phyloP scores from a whole-genome alignment of 768 basidiomycete genomes.

The Tulasnella sp. region DNA sequence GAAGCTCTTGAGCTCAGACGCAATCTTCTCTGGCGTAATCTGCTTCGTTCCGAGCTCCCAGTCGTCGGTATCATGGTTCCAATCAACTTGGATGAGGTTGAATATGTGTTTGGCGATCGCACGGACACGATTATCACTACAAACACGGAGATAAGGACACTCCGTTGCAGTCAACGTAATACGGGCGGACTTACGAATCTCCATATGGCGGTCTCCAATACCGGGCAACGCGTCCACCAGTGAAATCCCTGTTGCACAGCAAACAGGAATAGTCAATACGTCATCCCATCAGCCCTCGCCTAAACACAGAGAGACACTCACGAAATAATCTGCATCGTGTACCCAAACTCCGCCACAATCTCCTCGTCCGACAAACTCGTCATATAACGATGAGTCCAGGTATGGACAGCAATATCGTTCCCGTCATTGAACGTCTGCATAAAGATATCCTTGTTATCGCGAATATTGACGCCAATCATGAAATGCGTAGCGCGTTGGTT shows the following conservation, averaged over 20 bases:
- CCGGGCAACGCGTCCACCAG: constrained; percentile 55
- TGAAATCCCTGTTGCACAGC: constrained; percentile 52
- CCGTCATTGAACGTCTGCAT: constrained; percentile 34
- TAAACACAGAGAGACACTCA: neutral
- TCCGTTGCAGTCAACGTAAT: neutral
- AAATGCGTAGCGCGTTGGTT: constrained; percentile 73
- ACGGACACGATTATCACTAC: constrained; percentile 57
- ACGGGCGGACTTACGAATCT: constrained; percentile 22
- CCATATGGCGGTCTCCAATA: constrained; percentile 89
- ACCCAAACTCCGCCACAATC: constrained; percentile 66
- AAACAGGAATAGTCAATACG: neutral
- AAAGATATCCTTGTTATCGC: constrained; percentile 45
- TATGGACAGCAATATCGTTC: constrained; percentile 29
- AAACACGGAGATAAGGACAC: neutral
- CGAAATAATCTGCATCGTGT: constrained; percentile 59
- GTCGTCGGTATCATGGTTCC: constrained; percentile 59
- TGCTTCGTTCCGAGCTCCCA: constrained; percentile 22
- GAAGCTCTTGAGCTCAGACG: constrained; percentile 37
- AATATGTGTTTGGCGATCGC: constrained; percentile 74
- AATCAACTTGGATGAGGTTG: constrained; percentile 69
- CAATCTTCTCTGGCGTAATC: constrained; percentile 39
- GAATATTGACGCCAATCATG: constrained; percentile 73
- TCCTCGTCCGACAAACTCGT: constrained; percentile 39
- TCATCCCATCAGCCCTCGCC: neutral
- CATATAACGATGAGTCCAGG: constrained; percentile 61